These are phyloP conservation scores for Coemansia sp. DNA, from an alignment of 192 early-diverging fungal genomes.

Conservation along the genomic window DNA sequence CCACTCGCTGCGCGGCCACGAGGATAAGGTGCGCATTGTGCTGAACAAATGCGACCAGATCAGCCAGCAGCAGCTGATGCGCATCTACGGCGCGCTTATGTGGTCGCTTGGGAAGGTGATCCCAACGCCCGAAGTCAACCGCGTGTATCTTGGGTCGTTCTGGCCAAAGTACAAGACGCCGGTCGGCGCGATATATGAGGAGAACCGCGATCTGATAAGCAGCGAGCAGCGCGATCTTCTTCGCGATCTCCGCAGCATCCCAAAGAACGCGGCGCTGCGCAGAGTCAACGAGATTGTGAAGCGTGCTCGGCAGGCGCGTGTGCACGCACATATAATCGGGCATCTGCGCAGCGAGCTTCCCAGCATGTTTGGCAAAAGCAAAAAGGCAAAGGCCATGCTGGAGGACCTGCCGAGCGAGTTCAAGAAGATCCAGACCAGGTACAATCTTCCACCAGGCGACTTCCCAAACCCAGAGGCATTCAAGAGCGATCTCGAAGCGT, in stretches of 20 bases:
- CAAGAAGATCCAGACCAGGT: conserved; percentile 66
- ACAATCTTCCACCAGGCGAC: conserved; percentile 78
- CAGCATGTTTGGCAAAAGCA: conserved; percentile 75
- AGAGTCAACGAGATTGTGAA: conserved; percentile 93
- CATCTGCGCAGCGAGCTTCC: conserved; percentile 86
- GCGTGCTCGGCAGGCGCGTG: conserved; percentile 73
- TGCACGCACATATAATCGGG: conserved; percentile 84
- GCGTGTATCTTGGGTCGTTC: conserved; percentile 83
- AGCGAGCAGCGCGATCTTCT: conserved; percentile 80
- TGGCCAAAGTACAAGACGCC: conserved; percentile 69
- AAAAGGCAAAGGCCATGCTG: conserved; percentile 74
- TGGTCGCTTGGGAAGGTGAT: conserved; percentile 90
- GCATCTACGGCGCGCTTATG: conserved; percentile 93
- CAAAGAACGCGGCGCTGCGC: conserved; percentile 79
- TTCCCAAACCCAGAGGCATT: conserved; percentile 82
- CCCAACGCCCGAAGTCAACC: conserved; percentile 84
- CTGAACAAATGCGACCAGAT: conserved; percentile 92
- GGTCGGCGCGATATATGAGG: conserved; percentile 68
- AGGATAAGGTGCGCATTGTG: conserved; percentile 84
- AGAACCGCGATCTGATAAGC: conserved; percentile 68
- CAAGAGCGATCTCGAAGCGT: conserved; percentile 65
- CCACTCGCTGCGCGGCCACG: conserved; percentile 74
- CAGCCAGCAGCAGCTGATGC: conserved; percentile 82
- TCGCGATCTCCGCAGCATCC: conserved; percentile 71
- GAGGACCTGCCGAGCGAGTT: conserved; percentile 77